A percentile compares a stretch with the other conserved stretches of the same genome.
These are phyloP conservation scores for Epichloe gansuensis DNA, from an alignment of 2,329 filamentous ascomycete genomes.

Conservation along the genomic window DNA sequence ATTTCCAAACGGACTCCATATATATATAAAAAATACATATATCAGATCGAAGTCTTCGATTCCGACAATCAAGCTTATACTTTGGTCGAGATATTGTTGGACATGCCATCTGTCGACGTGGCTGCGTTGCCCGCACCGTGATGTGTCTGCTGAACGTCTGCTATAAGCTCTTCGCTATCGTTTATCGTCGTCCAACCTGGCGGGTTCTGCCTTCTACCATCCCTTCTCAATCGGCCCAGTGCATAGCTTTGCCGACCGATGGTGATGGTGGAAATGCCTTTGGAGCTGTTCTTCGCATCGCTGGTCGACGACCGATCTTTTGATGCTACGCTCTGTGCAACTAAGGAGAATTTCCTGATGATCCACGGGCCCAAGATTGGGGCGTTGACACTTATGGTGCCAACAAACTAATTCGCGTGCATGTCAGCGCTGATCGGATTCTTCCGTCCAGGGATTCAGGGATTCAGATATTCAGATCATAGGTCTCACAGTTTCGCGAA, in stretches of 20 bases:
- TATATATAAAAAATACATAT: neutral
- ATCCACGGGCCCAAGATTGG: constrained; percentile 15
- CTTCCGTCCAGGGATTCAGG: neutral
- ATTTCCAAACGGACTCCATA: no score
- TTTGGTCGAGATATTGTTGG: neutral
- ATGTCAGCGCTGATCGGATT: neutral
- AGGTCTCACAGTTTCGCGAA: constrained; percentile 14
- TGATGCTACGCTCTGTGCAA: constrained; percentile 7
- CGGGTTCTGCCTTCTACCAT: constrained; percentile 6
- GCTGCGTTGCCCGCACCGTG: neutral
- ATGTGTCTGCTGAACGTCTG: neutral
- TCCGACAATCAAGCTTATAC: neutral
- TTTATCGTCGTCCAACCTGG: constrained; percentile 13
- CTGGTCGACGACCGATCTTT: neutral
- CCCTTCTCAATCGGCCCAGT: constrained; percentile 8
- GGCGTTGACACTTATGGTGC: constrained; percentile 13
- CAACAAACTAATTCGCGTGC: constrained; percentile 10
- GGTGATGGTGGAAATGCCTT: constrained; percentile 8
- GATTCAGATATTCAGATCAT: neutral
- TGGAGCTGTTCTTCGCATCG: neutral
- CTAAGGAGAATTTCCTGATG: constrained; percentile 9
- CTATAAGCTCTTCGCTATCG: constrained; percentile 12
- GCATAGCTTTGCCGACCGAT: constrained; percentile 11
- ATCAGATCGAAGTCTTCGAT: neutral
- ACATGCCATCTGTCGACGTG: neutral